These are phyloP conservation scores for Diplodia scrobiculata DNA, from an alignment of 2,329 filamentous ascomycete species.

Conservation along the genomic window DNA sequence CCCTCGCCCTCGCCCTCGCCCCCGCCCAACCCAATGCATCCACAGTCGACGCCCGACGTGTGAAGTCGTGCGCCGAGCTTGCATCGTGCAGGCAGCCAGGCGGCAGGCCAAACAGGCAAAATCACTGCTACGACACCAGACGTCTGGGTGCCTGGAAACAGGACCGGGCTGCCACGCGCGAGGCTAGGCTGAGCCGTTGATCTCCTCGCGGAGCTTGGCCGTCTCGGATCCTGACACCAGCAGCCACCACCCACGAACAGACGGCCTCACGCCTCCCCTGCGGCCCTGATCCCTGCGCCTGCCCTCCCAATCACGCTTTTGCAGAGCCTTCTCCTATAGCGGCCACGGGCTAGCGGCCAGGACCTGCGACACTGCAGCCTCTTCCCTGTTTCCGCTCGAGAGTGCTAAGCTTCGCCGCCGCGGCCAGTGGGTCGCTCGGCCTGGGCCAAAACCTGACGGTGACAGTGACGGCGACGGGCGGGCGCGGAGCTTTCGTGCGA, in stretches of 20 bases:
- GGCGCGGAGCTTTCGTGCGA: slow-evolving; percentile 9
- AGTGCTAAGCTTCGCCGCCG: slow-evolving; percentile 14
- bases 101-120: slow-evolving; percentile 15
- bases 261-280: neutral
- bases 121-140: slow-evolving; percentile 14
- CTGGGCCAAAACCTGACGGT: neutral
- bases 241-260: neutral
- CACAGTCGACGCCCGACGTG: too few relatives aligned
- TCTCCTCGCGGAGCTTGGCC: slow-evolving; percentile 16
- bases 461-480: neutral
- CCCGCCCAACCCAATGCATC: too few relatives aligned
- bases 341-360: neutral
- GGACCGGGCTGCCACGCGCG: slow-evolving; percentile 17
- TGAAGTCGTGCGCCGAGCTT: neutral
- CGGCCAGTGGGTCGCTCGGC: neutral
- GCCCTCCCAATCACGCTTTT: neutral
- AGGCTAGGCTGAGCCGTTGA: slow-evolving; percentile 10
- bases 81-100: neutral
- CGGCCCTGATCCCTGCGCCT: neutral
- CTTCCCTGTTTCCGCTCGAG: neutral
- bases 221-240: slow-evolving; percentile 26
- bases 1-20: too few relatives aligned
- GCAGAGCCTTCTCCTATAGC: neutral
- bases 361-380: neutral
- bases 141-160: slow-evolving; percentile 21